These are phyloP conservation scores for Coemansia interrupta DNA, from an alignment of 192 early-diverging fungal genomes.

Conservation along the genomic window DNA sequence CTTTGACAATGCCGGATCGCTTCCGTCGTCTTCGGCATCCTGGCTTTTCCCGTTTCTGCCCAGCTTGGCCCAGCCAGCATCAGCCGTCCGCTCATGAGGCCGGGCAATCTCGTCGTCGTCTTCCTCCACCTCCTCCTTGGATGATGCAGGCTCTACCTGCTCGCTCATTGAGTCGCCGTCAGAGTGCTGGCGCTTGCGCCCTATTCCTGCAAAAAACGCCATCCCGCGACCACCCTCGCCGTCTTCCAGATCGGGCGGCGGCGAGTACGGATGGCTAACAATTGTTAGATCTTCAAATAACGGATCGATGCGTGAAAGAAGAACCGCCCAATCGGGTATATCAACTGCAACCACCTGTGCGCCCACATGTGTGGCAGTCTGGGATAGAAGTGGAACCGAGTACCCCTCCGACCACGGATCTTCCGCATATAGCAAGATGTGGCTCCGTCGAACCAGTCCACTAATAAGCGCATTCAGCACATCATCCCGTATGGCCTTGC, in stretches of 20 bases:
- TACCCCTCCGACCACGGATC: conserved; percentile 52
- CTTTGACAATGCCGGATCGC: conserved; percentile 38
- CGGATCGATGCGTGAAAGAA: conserved; percentile 45
- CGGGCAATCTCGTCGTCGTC: conserved; percentile 10
- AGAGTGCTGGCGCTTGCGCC: conserved; percentile 17
- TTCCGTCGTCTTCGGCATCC: conserved; percentile 19
- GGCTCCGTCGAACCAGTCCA: conserved; percentile 36
- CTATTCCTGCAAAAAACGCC: conserved; percentile 46
- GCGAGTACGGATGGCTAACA: conserved; percentile 46
- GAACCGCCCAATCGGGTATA: conserved; percentile 43
- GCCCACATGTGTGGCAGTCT: conserved; percentile 17
- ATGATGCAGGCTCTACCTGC: background rate
- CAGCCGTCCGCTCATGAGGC: conserved; percentile 9
- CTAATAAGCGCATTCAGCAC: conserved; percentile 30
- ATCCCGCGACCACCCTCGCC: conserved; percentile 21
- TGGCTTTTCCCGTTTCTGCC: conserved; percentile 5
- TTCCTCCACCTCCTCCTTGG: conserved; percentile 15
- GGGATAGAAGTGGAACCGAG: conserved; percentile 26
- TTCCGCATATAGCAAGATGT: conserved; percentile 41
- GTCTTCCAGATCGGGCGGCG: conserved; percentile 39
- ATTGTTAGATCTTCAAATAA: conserved; percentile 48
- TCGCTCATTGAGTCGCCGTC: conserved; percentile 27
- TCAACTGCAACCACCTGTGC: conserved; percentile 29
- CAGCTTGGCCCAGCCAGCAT: conserved; percentile 17
- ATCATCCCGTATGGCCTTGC: conserved; percentile 21